phyloP scores from a whole-genome alignment of 106 monocot species.

The Acorus calamus region DNA sequence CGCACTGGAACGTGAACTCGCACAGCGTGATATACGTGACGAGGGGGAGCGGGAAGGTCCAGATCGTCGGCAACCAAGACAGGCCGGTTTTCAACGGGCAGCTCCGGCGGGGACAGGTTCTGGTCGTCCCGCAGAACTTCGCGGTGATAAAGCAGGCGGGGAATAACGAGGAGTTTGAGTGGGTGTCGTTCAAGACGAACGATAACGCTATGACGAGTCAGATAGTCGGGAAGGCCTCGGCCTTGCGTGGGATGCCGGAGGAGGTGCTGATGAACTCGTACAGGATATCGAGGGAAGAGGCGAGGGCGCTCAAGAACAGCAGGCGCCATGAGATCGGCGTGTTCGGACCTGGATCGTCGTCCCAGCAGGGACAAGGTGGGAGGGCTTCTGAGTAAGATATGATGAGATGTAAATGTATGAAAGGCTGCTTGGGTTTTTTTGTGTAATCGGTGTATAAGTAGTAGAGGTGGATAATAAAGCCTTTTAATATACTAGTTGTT shows the following conservation, averaged over 20 bases:
- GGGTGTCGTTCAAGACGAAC: constrained; percentile 39
- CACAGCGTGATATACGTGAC: constrained; percentile 28
- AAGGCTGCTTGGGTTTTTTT: no score
- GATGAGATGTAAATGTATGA: no score
- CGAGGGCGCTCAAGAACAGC: constrained; percentile 12
- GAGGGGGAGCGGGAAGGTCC: constrained; percentile 16
- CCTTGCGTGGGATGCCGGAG: constrained; percentile 27
- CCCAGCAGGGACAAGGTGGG: no score
- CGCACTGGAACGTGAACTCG: constrained; percentile 36
- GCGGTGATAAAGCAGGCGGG: constrained; percentile 28
- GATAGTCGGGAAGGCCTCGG: constrained; percentile 27
- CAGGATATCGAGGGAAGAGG: constrained; percentile 21
- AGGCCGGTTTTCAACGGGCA: constrained; percentile 20
- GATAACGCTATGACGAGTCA: constrained; percentile 20
- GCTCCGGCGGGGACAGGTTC: constrained; percentile 26
- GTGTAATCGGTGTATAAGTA: no score
- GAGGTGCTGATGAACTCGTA: constrained; percentile 30
- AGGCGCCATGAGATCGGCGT: constrained; percentile 6
- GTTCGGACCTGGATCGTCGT: constrained; percentile 4
- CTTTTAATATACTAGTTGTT: constrained; percentile 13
- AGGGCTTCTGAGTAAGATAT: no score
- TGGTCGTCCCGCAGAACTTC: constrained; percentile 49
- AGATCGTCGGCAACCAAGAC: constrained; percentile 18
- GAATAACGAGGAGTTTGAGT: constrained; percentile 27
- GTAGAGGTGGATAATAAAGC: no score